phyloP scores from a whole-genome alignment of 768 basidiomycete species.

The Tubosaeta brunneosetosa region DNA sequence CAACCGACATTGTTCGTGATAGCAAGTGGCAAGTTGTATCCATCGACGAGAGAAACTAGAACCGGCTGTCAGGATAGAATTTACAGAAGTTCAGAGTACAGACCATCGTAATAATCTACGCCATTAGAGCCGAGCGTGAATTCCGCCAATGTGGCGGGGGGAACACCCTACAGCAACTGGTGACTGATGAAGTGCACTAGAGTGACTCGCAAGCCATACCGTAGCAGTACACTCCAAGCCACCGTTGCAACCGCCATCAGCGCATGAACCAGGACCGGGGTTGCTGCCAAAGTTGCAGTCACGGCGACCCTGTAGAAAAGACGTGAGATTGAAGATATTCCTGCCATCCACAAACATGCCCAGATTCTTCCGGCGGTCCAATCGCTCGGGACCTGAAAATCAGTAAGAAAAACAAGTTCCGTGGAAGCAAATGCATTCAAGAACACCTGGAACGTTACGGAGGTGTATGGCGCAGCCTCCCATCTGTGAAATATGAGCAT shows the following conservation, averaged over 20 bases:
- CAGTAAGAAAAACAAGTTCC: neutral
- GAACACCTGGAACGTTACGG: slow-evolving; percentile 26
- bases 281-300: slow-evolving; percentile 56
- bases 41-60: slow-evolving; percentile 61
- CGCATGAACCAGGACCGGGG: slow-evolving; percentile 52
- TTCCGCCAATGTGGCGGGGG: slow-evolving; percentile 66
- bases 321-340: neutral
- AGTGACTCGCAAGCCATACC: slow-evolving; percentile 18
- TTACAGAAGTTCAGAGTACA: neutral
- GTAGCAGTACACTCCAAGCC: slow-evolving; percentile 59
- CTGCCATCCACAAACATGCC: slow-evolving; percentile 31
- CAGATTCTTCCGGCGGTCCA: slow-evolving; percentile 66
- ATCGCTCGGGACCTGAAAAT: slow-evolving; percentile 47
- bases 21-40: slow-evolving; percentile 57
- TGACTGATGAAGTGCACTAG: neutral
- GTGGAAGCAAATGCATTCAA: neutral
- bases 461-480: slow-evolving; percentile 26
- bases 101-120: slow-evolving; percentile 59
- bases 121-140: slow-evolving; percentile 51
- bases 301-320: slow-evolving; percentile 40
- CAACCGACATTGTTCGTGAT: slow-evolving; percentile 57
- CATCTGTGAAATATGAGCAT: slow-evolving; percentile 24
- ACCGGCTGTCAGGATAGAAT: neutral
- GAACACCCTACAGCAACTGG: slow-evolving; percentile 43
- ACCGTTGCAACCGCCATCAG: slow-evolving; percentile 66